These are phyloP conservation scores for Aspergillus sclerotiicarbonarius DNA, from an alignment of 495 filamentous ascomycete species.

Conservation along the genomic window DNA sequence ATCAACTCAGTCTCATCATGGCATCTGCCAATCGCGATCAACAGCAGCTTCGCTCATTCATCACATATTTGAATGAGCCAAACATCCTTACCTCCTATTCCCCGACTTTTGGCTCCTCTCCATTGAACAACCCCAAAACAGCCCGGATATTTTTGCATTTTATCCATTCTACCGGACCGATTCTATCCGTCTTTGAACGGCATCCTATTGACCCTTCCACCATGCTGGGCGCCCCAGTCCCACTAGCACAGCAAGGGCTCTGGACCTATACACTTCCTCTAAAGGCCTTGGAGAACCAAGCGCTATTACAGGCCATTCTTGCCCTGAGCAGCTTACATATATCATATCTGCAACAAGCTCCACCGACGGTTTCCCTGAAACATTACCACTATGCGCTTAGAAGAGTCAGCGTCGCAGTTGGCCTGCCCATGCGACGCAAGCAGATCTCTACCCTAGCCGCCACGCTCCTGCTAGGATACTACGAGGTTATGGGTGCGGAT, in stretches of 20 bases:
- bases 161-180: constrained; percentile 82
- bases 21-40: constrained; percentile 51
- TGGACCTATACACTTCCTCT: constrained; percentile 90
- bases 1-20: constrained; percentile 45
- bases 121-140: constrained; percentile 77
- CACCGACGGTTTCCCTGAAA: constrained; percentile 76
- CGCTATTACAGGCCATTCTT: constrained; percentile 86
- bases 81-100: constrained; percentile 78
- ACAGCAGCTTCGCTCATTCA: constrained; percentile 56
- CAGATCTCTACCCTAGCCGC: constrained; percentile 83
- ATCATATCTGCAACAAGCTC: constrained; percentile 70
- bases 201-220: constrained; percentile 75
- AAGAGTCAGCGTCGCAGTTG: constrained; percentile 70
- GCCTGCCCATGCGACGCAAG: constrained; percentile 65
- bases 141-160: constrained; percentile 92
- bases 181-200: constrained; percentile 83
- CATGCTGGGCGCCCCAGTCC: constrained; percentile 64
- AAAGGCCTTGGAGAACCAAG: constrained; percentile 77
- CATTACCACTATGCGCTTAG: constrained; percentile 89
- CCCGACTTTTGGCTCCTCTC: constrained; percentile 71
- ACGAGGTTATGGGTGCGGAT: constrained; percentile 92
- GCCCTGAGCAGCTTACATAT: constrained; percentile 88
- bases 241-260: constrained; percentile 68
- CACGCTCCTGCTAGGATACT: constrained; percentile 83
- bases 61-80: constrained; percentile 61